Evolutionary conservation across 257 asterid species (phyloP), one percentile per base, ranked within the genome.

Genomic region (Jacaranda mimosifolia): DNA sequence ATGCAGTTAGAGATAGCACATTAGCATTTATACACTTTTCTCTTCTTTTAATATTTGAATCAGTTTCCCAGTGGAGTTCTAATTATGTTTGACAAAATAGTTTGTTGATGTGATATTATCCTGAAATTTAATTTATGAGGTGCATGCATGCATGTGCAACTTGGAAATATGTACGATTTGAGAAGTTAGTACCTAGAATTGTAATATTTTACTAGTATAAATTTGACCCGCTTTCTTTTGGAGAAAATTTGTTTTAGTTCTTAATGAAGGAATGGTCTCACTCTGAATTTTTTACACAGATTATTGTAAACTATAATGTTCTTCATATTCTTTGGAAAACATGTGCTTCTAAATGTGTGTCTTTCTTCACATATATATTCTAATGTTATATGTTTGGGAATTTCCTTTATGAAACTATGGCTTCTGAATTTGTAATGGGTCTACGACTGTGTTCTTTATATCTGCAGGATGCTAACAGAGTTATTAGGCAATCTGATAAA

Each of bases 381-480:
- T 72, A 46, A 51, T 62, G 14, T 26, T 75, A 35, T 45, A 48
- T 53, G 48, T 21, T 62, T 53, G 55, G 49, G 43, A 48, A 43
- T 75, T 62, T 53, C 36, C 45, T 9, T 10, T n/a, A 35, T 7
- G 38, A 69, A 83, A 49, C n/a, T 32, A n/a, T 57, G 19, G 14
- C 9, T 53, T 75, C 43, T 57, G 32, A 18, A 42, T 35, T 79
- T 19, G 6, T 57, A 17, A 39, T 56, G 39, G 65, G 62, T 19
- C 40, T 58, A 77, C 76, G 15, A 77, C 58, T 63, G 81, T 74
- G 63, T 38, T 72, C 26, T 70, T 63, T 73, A 32, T 79, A 52
- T 74, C 70, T 70, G 21, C 96, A 95, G 99, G 99, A 95, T 82
- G 91, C 89, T 40, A 87, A 85, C 83, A 91, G 97, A 85, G 55